Percentiles rank a stretch among this genome's conserved stretches.
Conservation (phyloP, 2,329 filamentous ascomycete species). For the Scedosporium minutisporum region DNA sequence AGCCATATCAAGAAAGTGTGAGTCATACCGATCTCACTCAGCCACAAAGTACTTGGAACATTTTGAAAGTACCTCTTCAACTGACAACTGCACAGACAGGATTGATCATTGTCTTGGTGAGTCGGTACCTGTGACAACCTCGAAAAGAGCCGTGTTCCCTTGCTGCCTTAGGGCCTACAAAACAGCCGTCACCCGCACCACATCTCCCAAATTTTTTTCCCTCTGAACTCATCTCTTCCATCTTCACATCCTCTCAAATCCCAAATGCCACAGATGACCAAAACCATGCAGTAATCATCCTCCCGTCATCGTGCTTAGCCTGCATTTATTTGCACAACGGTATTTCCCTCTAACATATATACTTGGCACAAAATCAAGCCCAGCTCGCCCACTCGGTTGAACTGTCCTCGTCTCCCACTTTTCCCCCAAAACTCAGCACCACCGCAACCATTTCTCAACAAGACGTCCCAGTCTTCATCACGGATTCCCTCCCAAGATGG, state of each 20-base stretch:
- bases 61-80: not conserved
- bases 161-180: slow-evolving; percentile 10
- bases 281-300: slow-evolving; percentile 30
- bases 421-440: slow-evolving; percentile 46
- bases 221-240: slow-evolving; percentile 21
- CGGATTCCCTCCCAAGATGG: slow-evolving; percentile 76
- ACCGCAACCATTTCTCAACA: slow-evolving; percentile 52
- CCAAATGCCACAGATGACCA: slow-evolving; percentile 26
- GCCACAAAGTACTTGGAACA: not conserved
- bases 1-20: slow-evolving; percentile 5
- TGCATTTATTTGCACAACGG: slow-evolving; percentile 7
- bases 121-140: too few species aligned
- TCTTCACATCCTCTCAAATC: slow-evolving; percentile 45
- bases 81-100: not conserved
- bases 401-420: slow-evolving; percentile 55
- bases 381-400: slow-evolving; percentile 48
- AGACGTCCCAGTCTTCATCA: slow-evolving; percentile 71
- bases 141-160: not conserved
- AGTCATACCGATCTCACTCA: slow-evolving; percentile 8
- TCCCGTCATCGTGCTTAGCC: slow-evolving; percentile 21
- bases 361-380: slow-evolving; percentile 12
- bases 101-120: not conserved
- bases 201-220: slow-evolving; percentile 14
- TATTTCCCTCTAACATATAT: too few species aligned
- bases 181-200: slow-evolving; percentile 16